Conservation (phyloP, 2,329 filamentous ascomycete genomes). For the Pyrenochaeta sp. region DNA sequence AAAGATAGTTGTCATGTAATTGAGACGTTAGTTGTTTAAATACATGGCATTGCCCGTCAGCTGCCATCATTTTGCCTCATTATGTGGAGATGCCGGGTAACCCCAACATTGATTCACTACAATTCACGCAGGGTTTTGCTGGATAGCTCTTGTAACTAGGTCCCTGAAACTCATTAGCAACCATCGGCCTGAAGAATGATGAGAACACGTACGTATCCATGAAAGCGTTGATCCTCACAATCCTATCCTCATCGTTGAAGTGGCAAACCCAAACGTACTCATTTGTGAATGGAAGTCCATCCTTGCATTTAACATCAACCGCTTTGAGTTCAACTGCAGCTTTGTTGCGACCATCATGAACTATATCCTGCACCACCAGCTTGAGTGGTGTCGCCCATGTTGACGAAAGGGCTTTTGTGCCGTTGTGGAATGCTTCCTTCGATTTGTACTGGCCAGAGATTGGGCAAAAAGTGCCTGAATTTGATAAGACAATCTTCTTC, state of each 20-base stretch:
- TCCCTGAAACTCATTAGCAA: too few species aligned
- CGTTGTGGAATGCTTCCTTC: constrained; percentile 1
- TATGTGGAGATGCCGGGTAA: too few species aligned
- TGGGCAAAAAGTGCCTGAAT: background rate
- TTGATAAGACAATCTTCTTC: too few species aligned
- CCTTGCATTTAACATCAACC: constrained; percentile 1
- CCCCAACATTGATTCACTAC: too few species aligned
- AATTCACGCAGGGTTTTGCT: too few species aligned
- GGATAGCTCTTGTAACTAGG: too few species aligned
- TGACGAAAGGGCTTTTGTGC: background rate
- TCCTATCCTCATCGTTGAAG: constrained; percentile 1
- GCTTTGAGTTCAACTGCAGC: constrained; percentile 1
- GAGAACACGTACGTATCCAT: constrained; percentile 4
- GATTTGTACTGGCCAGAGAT: constrained; percentile 2
- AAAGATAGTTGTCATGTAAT: too few species aligned
- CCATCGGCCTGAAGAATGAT: too few species aligned
- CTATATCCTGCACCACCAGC: constrained; percentile 1
- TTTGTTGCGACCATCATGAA: constrained; percentile 1
- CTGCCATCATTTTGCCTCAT: too few species aligned
- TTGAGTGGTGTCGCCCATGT: constrained; percentile 4
- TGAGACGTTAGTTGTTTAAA: too few species aligned
- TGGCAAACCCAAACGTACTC: constrained; percentile 5
- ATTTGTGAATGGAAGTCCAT: constrained; percentile 1
- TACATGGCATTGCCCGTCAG: too few species aligned
- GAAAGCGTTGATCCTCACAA: constrained; percentile 1